A percentile compares a stretch with the other conserved stretches of the same genome.
These are phyloP conservation scores for Hypoxylon lienhwacheense DNA, from an alignment of 495 filamentous ascomycete genomes.

Conservation along the genomic window DNA sequence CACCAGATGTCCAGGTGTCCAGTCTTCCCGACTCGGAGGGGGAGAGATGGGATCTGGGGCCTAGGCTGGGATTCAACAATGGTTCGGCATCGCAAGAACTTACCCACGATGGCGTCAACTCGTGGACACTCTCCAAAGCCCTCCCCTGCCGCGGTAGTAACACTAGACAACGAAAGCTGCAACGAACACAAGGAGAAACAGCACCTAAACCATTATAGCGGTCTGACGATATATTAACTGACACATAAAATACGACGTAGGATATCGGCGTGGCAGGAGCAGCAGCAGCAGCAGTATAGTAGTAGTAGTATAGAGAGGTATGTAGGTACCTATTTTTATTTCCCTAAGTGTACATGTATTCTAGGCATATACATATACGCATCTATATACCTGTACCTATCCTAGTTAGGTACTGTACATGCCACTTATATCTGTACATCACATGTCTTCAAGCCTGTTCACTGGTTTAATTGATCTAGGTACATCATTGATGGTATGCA, in stretches of 20 bases:
- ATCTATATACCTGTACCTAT: no score
- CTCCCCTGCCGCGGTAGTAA: conserved; percentile 14
- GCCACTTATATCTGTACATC: no score
- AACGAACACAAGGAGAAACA: conserved; percentile 1
- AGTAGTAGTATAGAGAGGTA: conserved; percentile 2
- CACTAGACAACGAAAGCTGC: conserved; percentile 8
- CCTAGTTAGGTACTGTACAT: no score
- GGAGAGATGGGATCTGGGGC: background rate
- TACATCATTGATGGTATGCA: no score
- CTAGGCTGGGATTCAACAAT: background rate
- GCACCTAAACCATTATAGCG: conserved; percentile 20
- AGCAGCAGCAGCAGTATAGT: no score
- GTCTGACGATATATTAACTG: conserved; percentile 33
- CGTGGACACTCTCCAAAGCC: background rate
- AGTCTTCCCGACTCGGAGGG: no score
- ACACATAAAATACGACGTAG: conserved; percentile 25
- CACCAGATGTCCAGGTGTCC: conserved; percentile 7
- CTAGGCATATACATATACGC: background rate
- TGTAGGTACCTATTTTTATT: background rate
- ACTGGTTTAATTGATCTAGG: no score
- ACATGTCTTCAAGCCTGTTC: no score
- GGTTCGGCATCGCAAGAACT: conserved; percentile 28
- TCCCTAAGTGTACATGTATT: background rate
- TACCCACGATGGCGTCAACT: conserved; percentile 35
- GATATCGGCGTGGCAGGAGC: no score